A percentile compares a stretch with the other conserved stretches of the same genome.
Evolutionary conservation across 345 rosid species (phyloP).

Genomic region (Eucalyptus dawsonii): DNA sequence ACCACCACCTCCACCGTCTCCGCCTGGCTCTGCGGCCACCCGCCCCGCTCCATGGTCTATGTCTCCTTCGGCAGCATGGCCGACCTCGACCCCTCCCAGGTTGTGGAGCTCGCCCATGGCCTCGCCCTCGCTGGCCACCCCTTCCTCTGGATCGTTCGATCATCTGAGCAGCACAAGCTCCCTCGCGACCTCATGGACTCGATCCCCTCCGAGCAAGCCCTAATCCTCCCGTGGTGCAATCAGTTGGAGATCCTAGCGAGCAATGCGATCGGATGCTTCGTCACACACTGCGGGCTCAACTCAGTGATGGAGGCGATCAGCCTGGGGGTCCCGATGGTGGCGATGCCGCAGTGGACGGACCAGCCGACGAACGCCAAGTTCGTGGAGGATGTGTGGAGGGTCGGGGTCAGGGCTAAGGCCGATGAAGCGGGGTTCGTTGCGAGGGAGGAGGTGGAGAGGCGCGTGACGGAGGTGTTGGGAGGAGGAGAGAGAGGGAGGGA

Average conservation of each 20-base stretch:
- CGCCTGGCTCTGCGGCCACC: conserved; percentile 9
- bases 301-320: conserved; percentile 27
- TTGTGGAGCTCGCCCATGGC: conserved; percentile 10
- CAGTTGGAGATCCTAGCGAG: conserved; percentile 1
- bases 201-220: neutral
- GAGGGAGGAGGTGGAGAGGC: neutral
- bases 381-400: conserved; percentile 25
- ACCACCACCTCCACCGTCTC: neutral
- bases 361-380: conserved; percentile 25
- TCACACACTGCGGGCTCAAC: conserved; percentile 37
- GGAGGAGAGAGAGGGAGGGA: neutral
- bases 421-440: conserved; percentile 1
- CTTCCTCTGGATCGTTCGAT: conserved; percentile 25
- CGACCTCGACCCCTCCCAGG: neutral
- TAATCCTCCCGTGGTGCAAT: conserved; percentile 23
- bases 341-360: conserved; percentile 33
- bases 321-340: conserved; percentile 35
- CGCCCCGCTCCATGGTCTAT: conserved; percentile 8
- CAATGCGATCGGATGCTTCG: conserved; percentile 19
- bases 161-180: conserved; percentile 6
- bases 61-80: conserved; percentile 23
- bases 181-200: neutral
- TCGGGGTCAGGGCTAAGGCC: conserved; percentile 12
- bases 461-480: neutral
- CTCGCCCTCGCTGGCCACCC: neutral